Percentiles rank a stretch among this genome's conserved stretches.
phyloP scores from a whole-genome alignment of 2,329 filamentous ascomycete genomes.

The Alternaria postmessia region DNA sequence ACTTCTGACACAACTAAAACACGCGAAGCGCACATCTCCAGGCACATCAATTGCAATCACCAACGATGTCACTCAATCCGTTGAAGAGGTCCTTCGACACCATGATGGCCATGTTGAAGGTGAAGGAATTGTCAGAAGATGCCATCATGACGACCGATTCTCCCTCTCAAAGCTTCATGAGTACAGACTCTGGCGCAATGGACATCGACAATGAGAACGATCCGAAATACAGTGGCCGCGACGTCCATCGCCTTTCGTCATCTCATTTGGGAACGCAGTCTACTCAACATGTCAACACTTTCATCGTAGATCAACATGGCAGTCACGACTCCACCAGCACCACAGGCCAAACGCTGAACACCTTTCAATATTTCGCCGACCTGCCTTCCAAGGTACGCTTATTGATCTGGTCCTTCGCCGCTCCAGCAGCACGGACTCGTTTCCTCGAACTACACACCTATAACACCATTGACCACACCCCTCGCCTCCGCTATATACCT shows the following conservation, averaged over 20 bases:
- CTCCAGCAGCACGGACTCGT: slow-evolving; percentile 17
- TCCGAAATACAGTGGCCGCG: neutral
- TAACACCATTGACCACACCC: slow-evolving; percentile 13
- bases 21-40: neutral
- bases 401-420: slow-evolving; percentile 15
- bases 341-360: neutral
- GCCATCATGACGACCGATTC: slow-evolving; percentile 4
- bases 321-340: neutral
- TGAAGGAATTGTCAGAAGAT: neutral
- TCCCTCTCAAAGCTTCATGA: neutral
- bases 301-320: neutral
- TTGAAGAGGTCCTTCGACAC: neutral
- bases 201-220: neutral
- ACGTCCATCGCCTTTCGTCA: neutral
- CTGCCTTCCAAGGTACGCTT: slow-evolving; percentile 6
- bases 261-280: neutral
- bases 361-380: slow-evolving; percentile 3
- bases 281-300: neutral
- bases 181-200: neutral
- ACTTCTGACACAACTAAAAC: neutral
- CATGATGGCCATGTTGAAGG: neutral
- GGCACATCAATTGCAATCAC: neutral
- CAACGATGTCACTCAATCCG: neutral
- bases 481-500: slow-evolving; percentile 18
- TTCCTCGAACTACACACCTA: slow-evolving; percentile 25